These are phyloP conservation scores for Lactarius sanguifluus DNA, from an alignment of 768 basidiomycete genomes.

Conservation along the genomic window DNA sequence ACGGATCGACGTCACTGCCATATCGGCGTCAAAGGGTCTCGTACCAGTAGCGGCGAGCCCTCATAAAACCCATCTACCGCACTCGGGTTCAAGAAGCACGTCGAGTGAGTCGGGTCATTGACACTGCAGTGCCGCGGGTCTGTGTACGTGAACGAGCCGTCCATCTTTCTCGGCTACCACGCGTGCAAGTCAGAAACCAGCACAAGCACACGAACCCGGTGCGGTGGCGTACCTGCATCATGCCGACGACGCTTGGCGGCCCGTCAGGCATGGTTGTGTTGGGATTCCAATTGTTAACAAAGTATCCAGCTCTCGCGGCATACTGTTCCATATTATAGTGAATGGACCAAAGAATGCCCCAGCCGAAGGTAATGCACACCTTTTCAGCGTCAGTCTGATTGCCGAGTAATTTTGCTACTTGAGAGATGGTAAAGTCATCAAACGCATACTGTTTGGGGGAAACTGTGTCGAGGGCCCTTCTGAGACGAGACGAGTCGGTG, in stretches of 20 bases:
- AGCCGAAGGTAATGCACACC: constrained; percentile 36
- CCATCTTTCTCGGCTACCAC: constrained; percentile 51
- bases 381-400: constrained; percentile 51
- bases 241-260: constrained; percentile 47
- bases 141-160: constrained; percentile 61
- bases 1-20: too few relatives aligned
- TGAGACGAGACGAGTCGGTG: not conserved
- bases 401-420: constrained; percentile 57
- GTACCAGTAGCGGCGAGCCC: constrained; percentile 58
- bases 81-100: constrained; percentile 58
- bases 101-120: constrained; percentile 55
- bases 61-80: constrained; percentile 66
- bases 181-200: not conserved
- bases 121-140: constrained; percentile 68
- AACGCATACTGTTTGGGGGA: constrained; percentile 50
- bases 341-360: not conserved
- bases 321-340: constrained; percentile 41
- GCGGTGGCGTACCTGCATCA: constrained; percentile 52
- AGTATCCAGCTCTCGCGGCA: constrained; percentile 53
- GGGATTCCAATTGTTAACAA: constrained; percentile 59
- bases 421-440: constrained; percentile 62
- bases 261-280: constrained; percentile 51
- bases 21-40: constrained; percentile 25
- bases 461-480: not conserved
- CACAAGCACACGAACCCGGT: not conserved